Evolutionary conservation across 1,284 basidiomycete species (phyloP).

Genomic region (Blastosporella zonata): DNA sequence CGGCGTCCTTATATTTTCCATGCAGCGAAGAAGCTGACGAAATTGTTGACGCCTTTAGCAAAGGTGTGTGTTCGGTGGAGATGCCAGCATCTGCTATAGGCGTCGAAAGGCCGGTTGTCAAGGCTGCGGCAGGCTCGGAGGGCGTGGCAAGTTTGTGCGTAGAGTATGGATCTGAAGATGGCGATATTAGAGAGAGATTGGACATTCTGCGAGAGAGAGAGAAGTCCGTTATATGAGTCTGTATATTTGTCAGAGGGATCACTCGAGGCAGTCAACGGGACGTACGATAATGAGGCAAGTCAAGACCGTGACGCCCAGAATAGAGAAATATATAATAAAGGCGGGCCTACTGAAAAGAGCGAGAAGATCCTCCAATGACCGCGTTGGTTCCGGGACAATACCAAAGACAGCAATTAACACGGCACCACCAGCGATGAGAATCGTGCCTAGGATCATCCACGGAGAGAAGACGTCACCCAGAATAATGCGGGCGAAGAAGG

Average conservation of each 20-base stretch:
- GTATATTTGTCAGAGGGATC: constrained; percentile 10
- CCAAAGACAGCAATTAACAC: constrained; percentile 91
- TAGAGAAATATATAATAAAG: constrained; percentile 80
- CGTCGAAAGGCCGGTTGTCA: constrained; percentile 34
- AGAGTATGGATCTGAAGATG: constrained; percentile 17
- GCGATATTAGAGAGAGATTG: constrained; percentile 5
- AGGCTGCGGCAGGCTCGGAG: constrained; percentile 30
- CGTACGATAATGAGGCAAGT: constrained; percentile 65
- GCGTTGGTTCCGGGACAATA: constrained; percentile 89
- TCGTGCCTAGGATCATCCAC: constrained; percentile 83
- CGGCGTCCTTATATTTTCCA: constrained; percentile 24
- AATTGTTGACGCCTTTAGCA: constrained; percentile 42
- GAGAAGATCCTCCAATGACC: constrained; percentile 85
- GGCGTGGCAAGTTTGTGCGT: constrained; percentile 20
- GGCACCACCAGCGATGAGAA: constrained; percentile 87
- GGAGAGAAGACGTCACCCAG: constrained; percentile 85
- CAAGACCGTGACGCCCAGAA: constrained; percentile 65
- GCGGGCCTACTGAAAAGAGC: constrained; percentile 74
- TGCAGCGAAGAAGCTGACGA: constrained; percentile 25
- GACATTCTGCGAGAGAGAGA: constrained; percentile 29
- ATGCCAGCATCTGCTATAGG: constrained; percentile 28
- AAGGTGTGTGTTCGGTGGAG: constrained; percentile 56
- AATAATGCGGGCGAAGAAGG: constrained; percentile 84
- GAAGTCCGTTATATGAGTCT: constrained; percentile 63
- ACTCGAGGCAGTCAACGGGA: constrained; percentile 18